Evolutionary conservation across 805 yeast genomes (phyloP), one percentile per base, ranked within the genome.

Genomic region (Ogataea nakhonphanomensis): DNA sequence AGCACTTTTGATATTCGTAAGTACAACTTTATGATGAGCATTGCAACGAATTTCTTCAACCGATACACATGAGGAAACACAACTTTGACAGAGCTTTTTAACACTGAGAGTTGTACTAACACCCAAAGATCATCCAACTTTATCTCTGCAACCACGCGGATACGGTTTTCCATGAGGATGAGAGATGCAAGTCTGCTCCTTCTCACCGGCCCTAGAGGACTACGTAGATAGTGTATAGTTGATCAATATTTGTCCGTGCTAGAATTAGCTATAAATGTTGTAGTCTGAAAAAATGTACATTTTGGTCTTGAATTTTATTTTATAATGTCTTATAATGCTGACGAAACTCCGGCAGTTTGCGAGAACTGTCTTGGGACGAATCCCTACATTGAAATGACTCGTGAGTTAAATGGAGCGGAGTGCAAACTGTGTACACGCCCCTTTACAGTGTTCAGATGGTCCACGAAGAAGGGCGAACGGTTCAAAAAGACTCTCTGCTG

Each of bases 381-480:
- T 38, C 74, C 78, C 14, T 76, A 81, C 49, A 54, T 83, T n/a
- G 77, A 84, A 38, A 78, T 90, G 84, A 71, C 78, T 1, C 71
- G 84, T 48, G 89, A 84, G 43, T 64, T 64, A 9, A 64, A 73
- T 38, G 96, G 96, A 1, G 82, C 75, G n/a, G 84, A 84, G 57
- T 91, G 98, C 59, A 81, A 82, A 57, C 64, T 84, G 11, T 91
- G 98, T 57, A 82, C 95, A 0, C 64, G 95, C 35, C 89, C 95
- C 1, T 91, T 83, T 65, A 81, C 90, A 0, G 80, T 82, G 1
- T 91, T 76, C 57, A 73, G 83, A 41, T 87, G 96, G 96, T 70
- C 73, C 42, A 73, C 75, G 12, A 64, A 62, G 29, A 64, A 61
- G 41, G 66, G 59, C 30, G 69, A 67, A 13, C 63, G 66, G 33